Base-by-base conservation (phyloP, 371 early-diverging fungal genomes). In the Dinochytrium kinnereticum region DNA sequence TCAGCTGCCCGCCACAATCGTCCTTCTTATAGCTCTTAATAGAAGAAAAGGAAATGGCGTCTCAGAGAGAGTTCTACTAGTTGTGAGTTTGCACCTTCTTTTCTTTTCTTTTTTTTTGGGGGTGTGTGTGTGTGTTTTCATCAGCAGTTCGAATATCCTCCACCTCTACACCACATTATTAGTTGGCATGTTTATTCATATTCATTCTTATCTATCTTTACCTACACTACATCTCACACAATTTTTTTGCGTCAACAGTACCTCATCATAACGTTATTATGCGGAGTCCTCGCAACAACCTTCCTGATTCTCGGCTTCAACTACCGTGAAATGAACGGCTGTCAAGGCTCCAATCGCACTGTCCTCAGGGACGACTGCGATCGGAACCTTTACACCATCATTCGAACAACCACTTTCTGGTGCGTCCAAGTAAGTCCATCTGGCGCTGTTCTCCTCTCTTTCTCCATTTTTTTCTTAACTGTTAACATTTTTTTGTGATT, bases 241-340 rank as follows among this genome's bases (percentile, higher is more conserved):
- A 38, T 7, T 61, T 31, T 36, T 33, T 34, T 34, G 26, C 7
- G 10, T 10, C 3, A 7, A 17, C 64, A 61, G 64, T 61, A 61
- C 64, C 34, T 61, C 33, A 5, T 7, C 7, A 38, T 61, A 36
- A 61, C 64, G 34, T 19, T 61, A 61, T 5, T 61, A 19, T 61
- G 33, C 34, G 64, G 64, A 3, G 64, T 38, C 15, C 3, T 61
- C 17, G 64, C 64, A 7, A 61, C 64, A 38, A 3, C 34, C 19
- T 61, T 36, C 64, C 7, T 61, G 36, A 61, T 61, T 26, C 64
- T 61, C 19, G 38, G 15, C 34, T 61, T 7, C 64, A 61, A 61
- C 34, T 31, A 61, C 19, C 5, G 38, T 10, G 64, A 61, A 36
- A 19, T 61, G 31, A 61, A 61, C 15, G 3, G 7, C 7, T 38